A percentile compares a stretch with the other conserved stretches of the same genome.
Evolutionary conservation across 2,329 filamentous ascomycete species (phyloP).

Genomic region (Metarhizium album): DNA sequence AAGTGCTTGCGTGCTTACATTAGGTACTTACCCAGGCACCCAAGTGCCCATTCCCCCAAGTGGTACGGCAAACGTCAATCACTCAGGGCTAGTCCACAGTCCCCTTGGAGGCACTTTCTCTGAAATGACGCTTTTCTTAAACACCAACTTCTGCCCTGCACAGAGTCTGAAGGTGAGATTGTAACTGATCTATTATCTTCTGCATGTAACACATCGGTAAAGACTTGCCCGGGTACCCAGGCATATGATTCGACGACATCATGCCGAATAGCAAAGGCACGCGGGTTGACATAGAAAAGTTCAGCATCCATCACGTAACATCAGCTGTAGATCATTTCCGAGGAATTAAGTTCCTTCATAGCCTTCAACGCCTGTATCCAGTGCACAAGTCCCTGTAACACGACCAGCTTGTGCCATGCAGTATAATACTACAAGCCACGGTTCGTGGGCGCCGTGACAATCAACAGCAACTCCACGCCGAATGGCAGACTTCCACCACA

Average conservation of each 20-base stretch:
- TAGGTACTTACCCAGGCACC: too few species aligned
- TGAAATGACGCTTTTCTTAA: not conserved
- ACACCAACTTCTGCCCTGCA: not conserved
- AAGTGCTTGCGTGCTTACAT: too few species aligned
- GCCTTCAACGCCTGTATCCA: slow-evolving; percentile 22
- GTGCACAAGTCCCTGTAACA: slow-evolving; percentile 12
- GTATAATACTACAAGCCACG: not conserved
- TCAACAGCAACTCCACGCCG: not conserved
- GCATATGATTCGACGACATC: slow-evolving; percentile 1
- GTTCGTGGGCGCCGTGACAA: not conserved
- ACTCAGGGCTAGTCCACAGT: too few species aligned
- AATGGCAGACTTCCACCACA: not conserved
- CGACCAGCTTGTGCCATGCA: slow-evolving; percentile 1
- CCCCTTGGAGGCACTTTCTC: too few species aligned
- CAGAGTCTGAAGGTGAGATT: not conserved
- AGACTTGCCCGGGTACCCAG: too few species aligned
- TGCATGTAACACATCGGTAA: not conserved
- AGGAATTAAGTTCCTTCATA: slow-evolving; percentile 25
- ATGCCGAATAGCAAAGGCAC: not conserved
- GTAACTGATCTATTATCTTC: slow-evolving; percentile 1
- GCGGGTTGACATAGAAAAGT: not conserved
- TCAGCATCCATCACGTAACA: slow-evolving; percentile 5
- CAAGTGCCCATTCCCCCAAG: too few species aligned
- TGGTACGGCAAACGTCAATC: too few species aligned
- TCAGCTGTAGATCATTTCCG: slow-evolving; percentile 19